phyloP scores from a whole-genome alignment of 352 stramenopile species.

The Globisporangium recalcitrans region DNA sequence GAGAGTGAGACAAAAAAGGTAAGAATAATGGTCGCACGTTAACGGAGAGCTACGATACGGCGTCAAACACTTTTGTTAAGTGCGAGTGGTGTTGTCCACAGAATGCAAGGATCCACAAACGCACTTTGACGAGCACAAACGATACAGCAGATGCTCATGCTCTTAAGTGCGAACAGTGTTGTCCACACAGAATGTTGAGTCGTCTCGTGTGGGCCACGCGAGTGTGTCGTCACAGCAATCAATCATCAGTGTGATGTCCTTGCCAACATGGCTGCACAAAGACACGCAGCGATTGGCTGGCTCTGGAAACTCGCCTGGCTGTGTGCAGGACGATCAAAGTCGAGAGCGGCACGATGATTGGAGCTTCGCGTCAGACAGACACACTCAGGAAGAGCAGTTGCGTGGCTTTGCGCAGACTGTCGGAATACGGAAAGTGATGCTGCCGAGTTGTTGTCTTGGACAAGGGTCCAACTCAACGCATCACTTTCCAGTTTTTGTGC shows the following conservation, averaged over 20 bases:
- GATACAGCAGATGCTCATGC: too few relatives aligned
- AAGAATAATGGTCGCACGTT: neutral
- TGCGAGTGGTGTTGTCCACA: too few relatives aligned
- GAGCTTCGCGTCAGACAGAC: neutral
- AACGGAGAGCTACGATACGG: neutral
- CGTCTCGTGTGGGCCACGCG: neutral
- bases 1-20: neutral
- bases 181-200: neutral
- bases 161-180: neutral
- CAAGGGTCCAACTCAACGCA: neutral
- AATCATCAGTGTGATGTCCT: neutral
- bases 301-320: neutral
- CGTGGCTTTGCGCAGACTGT: conserved; percentile 10
- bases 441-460: too few relatives aligned
- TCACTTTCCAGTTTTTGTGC: neutral
- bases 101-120: too few relatives aligned
- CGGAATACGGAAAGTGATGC: too few relatives aligned
- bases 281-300: conserved; percentile 12
- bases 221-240: neutral
- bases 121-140: too few relatives aligned
- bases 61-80: neutral
- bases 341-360: neutral
- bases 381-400: neutral
- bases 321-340: neutral
- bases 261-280: conserved; percentile 6